These are phyloP conservation scores for Tolypocladium pustulatum DNA, from an alignment of 2,329 filamentous ascomycete genomes.

Conservation along the genomic window DNA sequence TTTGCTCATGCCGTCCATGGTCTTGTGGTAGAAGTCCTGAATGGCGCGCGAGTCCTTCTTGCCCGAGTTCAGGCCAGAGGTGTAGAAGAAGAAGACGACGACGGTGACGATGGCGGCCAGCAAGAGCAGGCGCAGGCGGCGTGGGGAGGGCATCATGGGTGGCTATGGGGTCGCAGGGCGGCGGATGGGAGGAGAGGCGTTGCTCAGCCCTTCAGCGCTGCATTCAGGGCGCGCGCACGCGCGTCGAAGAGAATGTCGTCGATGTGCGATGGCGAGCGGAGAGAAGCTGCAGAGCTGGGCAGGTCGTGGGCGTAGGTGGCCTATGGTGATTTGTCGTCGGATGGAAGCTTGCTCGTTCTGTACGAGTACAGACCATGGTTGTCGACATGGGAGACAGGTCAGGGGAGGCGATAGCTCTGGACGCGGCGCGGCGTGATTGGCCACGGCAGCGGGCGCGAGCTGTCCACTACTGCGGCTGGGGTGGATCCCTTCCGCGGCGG, in stretches of 20 bases:
- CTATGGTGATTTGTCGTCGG: neutral
- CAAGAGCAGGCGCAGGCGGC: conserved; percentile 57
- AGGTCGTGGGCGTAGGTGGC: neutral
- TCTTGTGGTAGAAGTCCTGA: conserved; percentile 51
- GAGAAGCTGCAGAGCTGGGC: neutral
- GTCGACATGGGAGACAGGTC: neutral
- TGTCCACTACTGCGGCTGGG: neutral
- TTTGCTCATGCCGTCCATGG: conserved; percentile 42
- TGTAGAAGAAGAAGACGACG: conserved; percentile 63
- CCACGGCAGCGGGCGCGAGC: neutral
- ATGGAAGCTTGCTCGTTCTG: neutral
- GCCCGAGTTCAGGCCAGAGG: conserved; percentile 44
- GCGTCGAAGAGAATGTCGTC: neutral
- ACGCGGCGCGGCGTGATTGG: neutral
- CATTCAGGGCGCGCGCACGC: neutral
- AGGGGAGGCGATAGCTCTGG: neutral
- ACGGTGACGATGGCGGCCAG: conserved; percentile 55
- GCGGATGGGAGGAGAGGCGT: neutral
- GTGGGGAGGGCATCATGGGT: conserved; percentile 53
- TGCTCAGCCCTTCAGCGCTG: neutral
- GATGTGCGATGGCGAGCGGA: neutral
- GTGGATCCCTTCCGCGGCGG: neutral
- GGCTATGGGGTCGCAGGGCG: neutral
- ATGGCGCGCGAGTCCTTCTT: conserved; percentile 26
- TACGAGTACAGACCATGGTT: neutral